Evolutionary conservation across 78 protist genomes (phyloP).

Genomic region (Speleostelium caveatum): DNA sequence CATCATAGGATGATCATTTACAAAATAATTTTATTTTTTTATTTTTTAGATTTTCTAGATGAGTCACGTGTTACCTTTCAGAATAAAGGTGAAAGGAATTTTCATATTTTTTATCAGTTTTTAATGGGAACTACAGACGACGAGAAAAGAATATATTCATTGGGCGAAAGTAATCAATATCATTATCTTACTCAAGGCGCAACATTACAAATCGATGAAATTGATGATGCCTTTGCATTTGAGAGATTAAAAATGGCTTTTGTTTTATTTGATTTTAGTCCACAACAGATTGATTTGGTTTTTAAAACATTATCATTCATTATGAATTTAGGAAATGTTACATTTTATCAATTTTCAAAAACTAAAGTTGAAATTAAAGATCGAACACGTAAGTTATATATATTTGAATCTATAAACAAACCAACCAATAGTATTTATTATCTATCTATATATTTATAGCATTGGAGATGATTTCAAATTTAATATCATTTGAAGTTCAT

Average conservation of each 20-base stretch:
- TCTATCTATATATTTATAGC: neutral
- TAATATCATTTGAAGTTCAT: conserved; percentile 23
- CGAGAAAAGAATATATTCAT: conserved; percentile 6
- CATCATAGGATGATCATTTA: neutral
- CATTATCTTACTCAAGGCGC: conserved; percentile 82
- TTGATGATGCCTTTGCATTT: conserved; percentile 76
- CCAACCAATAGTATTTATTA: too few species aligned
- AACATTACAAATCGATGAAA: conserved; percentile 29
- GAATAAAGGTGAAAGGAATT: too few species aligned
- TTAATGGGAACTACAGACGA: conserved; percentile 55
- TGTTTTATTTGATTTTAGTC: conserved; percentile 27
- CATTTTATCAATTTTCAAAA: conserved; percentile 26
- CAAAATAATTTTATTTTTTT: neutral
- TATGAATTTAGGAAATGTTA: conserved; percentile 32
- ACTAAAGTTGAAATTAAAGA: conserved; percentile 54
- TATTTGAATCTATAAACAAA: neutral
- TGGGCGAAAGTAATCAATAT: conserved; percentile 34
- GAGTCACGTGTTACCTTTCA: conserved; percentile 68
- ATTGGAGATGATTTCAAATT: conserved; percentile 38
- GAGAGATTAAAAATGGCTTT: conserved; percentile 53
- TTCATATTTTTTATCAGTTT: conserved; percentile 78
- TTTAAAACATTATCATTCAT: conserved; percentile 49
- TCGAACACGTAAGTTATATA: conserved; percentile 10
- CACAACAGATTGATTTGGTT: conserved; percentile 11
- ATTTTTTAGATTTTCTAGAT: conserved; percentile 37